Evolutionary conservation across 2,329 filamentous ascomycete species (phyloP).

Genomic region (Colletotrichum brevisporum): DNA sequence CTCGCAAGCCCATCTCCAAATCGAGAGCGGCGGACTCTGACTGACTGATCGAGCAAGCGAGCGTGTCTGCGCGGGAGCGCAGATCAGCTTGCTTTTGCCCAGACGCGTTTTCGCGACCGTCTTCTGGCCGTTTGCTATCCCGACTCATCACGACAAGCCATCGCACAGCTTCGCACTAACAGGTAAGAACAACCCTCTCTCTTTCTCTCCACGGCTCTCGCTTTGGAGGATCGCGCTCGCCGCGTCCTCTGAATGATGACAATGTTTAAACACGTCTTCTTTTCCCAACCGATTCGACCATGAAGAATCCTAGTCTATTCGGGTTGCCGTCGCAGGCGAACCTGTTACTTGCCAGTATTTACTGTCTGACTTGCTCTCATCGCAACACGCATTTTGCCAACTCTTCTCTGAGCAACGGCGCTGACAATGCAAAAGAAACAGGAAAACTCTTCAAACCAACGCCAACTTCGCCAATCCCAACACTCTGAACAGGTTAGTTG

Average conservation of each 20-base stretch:
- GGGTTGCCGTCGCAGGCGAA: constrained; percentile 69
- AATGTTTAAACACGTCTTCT: constrained; percentile 79
- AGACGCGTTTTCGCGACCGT: neutral
- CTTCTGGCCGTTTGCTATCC: neutral
- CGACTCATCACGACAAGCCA: neutral
- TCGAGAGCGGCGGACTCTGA: neutral
- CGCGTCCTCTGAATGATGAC: constrained; percentile 75
- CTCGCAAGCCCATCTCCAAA: neutral
- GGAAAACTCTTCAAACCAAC: too few species aligned
- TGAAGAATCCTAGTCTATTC: constrained; percentile 82
- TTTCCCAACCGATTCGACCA: constrained; percentile 91
- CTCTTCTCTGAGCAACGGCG: constrained; percentile 10
- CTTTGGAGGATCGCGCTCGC: neutral
- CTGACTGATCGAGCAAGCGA: neutral
- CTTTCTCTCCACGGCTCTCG: neutral
- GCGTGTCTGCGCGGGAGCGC: too few species aligned
- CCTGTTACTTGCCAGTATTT: constrained; percentile 95
- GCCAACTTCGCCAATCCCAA: too few species aligned
- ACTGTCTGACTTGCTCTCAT: constrained; percentile 74
- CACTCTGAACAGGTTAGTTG: too few species aligned
- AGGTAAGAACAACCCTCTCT: constrained; percentile 27
- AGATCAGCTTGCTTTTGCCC: neutral
- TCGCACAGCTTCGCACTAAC: neutral
- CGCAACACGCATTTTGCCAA: constrained; percentile 1
- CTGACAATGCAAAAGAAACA: constrained; percentile 12